Conservation (phyloP, 2,329 filamentous ascomycete species). For the Fusarium sulawesiense region DNA sequence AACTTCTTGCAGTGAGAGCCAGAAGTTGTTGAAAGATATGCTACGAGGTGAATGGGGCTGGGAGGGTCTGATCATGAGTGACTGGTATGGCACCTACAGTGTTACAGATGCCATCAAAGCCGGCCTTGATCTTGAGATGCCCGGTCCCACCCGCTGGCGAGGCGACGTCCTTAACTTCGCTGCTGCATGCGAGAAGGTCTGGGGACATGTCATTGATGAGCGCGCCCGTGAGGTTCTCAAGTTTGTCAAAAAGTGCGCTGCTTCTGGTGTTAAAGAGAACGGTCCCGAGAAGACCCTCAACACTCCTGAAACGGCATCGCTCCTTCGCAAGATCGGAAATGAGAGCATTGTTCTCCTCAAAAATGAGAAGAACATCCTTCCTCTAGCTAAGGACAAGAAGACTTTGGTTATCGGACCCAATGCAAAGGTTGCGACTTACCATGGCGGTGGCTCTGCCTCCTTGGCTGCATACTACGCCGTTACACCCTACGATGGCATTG, state of each 20-base stretch:
- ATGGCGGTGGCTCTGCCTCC: slow-evolving; percentile 74
- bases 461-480: slow-evolving; percentile 73
- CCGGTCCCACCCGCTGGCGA: slow-evolving; percentile 63
- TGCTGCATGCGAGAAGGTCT: slow-evolving; percentile 67
- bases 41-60: slow-evolving; percentile 69
- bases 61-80: slow-evolving; percentile 68
- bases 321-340: slow-evolving; percentile 73
- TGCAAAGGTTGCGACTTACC: slow-evolving; percentile 66
- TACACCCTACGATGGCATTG: slow-evolving; percentile 78
- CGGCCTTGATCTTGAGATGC: slow-evolving; percentile 70
- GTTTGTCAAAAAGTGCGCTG: slow-evolving; percentile 68
- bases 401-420: slow-evolving; percentile 69
- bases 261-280: slow-evolving; percentile 64
- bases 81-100: slow-evolving; percentile 70
- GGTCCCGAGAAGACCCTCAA: slow-evolving; percentile 66
- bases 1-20: slow-evolving; percentile 65
- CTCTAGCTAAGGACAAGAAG: slow-evolving; percentile 71
- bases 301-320: slow-evolving; percentile 69
- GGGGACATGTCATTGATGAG: slow-evolving; percentile 65
- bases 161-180: slow-evolving; percentile 64
- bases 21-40: slow-evolving; percentile 61
- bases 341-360: slow-evolving; percentile 80
- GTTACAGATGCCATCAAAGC: slow-evolving; percentile 62
- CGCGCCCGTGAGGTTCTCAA: slow-evolving; percentile 68
- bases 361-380: slow-evolving; percentile 73